Evolutionary conservation across 768 basidiomycete genomes (phyloP).

Genomic region (Lentinula lateritia): DNA sequence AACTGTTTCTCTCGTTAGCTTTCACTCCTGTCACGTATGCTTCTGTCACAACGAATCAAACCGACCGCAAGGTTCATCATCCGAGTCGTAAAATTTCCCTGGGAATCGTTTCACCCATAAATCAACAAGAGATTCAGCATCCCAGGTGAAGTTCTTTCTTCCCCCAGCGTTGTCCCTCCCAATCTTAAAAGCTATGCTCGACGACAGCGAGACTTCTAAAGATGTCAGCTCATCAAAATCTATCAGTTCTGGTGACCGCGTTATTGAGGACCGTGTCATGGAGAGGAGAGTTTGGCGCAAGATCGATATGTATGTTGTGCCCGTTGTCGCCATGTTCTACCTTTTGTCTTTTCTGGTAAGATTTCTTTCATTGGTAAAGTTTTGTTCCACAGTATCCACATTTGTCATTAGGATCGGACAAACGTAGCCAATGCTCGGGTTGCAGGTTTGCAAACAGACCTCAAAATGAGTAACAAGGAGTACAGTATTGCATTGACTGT

Average conservation of each 20-base stretch:
- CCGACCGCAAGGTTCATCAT: neutral
- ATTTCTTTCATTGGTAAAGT: neutral
- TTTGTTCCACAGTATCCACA: neutral
- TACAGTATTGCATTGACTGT: conserved; percentile 48
- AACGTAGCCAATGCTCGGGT: conserved; percentile 59
- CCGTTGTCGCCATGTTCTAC: conserved; percentile 30
- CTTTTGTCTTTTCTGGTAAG: conserved; percentile 41
- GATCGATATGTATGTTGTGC: conserved; percentile 31
- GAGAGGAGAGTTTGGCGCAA: conserved; percentile 28
- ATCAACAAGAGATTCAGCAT: neutral
- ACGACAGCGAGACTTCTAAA: neutral
- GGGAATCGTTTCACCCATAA: neutral
- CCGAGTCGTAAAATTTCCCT: neutral
- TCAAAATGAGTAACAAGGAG: conserved; percentile 43
- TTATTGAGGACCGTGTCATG: conserved; percentile 2
- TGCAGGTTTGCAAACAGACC: conserved; percentile 51
- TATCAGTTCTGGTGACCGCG: neutral
- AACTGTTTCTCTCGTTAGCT: too few species aligned
- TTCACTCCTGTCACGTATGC: neutral
- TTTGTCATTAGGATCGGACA: conserved; percentile 35
- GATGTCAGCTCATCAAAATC: neutral
- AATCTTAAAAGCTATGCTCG: neutral
- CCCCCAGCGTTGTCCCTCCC: neutral
- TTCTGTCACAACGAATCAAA: neutral
- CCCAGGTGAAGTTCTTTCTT: neutral